phyloP scores from a whole-genome alignment of 164 flowering plant genomes.

The Pachysandra terminalis region DNA sequence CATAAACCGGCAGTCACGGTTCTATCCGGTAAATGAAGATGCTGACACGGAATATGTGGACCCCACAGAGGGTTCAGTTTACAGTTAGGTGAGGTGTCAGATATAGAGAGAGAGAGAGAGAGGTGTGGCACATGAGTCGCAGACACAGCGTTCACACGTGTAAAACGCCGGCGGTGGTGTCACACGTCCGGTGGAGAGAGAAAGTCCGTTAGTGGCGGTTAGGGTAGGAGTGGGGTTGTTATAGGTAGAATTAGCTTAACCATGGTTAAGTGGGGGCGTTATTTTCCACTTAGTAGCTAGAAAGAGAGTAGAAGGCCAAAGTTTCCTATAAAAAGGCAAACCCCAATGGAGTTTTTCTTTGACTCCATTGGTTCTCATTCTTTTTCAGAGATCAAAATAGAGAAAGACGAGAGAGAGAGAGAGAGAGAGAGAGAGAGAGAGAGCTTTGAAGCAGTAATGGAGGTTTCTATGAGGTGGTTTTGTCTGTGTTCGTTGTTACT shows the following conservation, averaged over 20 bases:
- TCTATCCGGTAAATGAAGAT: too few relatives aligned
- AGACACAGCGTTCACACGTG: slow-evolving; percentile 7
- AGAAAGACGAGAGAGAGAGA: slow-evolving; percentile 9
- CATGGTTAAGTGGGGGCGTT: background rate
- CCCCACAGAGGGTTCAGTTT: too few relatives aligned
- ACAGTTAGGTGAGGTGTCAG: too few relatives aligned
- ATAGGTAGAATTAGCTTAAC: slow-evolving; percentile 7
- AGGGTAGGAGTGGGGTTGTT: background rate
- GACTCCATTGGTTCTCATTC: slow-evolving; percentile 12
- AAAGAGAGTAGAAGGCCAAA: too few relatives aligned
- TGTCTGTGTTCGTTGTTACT: slow-evolving; percentile 19
- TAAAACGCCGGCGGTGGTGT: background rate
- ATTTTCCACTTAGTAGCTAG: too few relatives aligned
- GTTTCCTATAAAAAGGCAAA: slow-evolving; percentile 29
- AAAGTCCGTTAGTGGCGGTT: slow-evolving; percentile 22
- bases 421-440: slow-evolving; percentile 16
- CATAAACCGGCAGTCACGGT: too few relatives aligned
- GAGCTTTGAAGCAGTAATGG: slow-evolving; percentile 23
- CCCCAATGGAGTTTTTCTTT: slow-evolving; percentile 16
- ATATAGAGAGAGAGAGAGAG: background rate
- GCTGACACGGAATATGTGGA: too few relatives aligned
- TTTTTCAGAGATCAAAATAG: slow-evolving; percentile 2
- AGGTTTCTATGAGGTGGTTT: slow-evolving; percentile 20
- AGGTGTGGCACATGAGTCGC: slow-evolving; percentile 3
- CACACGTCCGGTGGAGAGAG: background rate